phyloP scores from a whole-genome alignment of 192 early-diverging fungal genomes.

The Phycomyces nitens region DNA sequence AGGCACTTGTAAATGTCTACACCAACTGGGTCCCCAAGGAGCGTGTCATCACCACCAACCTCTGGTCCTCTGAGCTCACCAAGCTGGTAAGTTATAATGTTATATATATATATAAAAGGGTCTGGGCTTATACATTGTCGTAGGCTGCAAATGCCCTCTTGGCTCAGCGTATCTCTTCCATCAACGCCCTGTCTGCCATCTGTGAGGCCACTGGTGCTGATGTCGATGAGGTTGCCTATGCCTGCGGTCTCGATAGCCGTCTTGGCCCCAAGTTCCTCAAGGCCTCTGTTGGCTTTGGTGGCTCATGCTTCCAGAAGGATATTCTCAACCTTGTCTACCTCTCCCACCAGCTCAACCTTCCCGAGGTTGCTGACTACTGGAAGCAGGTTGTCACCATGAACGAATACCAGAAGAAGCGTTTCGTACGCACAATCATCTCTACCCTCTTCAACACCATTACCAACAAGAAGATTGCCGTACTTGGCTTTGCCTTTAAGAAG shows the following conservation, averaged over 20 bases:
- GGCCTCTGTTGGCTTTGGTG: slow-evolving; percentile 91
- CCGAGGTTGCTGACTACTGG: slow-evolving; percentile 94
- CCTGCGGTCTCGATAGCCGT: slow-evolving; percentile 80
- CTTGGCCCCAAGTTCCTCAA: slow-evolving; percentile 89
- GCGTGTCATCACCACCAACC: slow-evolving; percentile 83
- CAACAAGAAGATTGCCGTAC: slow-evolving; percentile 72
- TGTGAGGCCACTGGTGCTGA: slow-evolving; percentile 91
- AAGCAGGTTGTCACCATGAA: slow-evolving; percentile 86
- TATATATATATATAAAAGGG: slow-evolving; percentile 5
- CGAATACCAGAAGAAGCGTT: slow-evolving; percentile 86
- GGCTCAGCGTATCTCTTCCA: slow-evolving; percentile 91
- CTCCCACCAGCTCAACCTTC: slow-evolving; percentile 73
- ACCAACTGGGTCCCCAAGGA: slow-evolving; percentile 82
- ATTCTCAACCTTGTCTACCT: slow-evolving; percentile 91
- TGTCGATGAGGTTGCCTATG: slow-evolving; percentile 87
- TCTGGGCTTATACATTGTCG: too few species aligned
- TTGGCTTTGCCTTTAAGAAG: slow-evolving; percentile 95
- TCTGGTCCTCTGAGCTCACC: slow-evolving; percentile 94
- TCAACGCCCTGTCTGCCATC: slow-evolving; percentile 87
- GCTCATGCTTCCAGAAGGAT: slow-evolving; percentile 96
- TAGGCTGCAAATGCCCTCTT: slow-evolving; percentile 90
- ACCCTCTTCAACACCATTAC: slow-evolving; percentile 76
- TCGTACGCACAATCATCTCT: slow-evolving; percentile 67
- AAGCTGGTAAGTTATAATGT: slow-evolving; percentile 61
- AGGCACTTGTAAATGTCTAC: slow-evolving; percentile 71